Evolutionary conservation across 2,329 filamentous ascomycete genomes (phyloP).

Genomic region (Aspergillus sp.): DNA sequence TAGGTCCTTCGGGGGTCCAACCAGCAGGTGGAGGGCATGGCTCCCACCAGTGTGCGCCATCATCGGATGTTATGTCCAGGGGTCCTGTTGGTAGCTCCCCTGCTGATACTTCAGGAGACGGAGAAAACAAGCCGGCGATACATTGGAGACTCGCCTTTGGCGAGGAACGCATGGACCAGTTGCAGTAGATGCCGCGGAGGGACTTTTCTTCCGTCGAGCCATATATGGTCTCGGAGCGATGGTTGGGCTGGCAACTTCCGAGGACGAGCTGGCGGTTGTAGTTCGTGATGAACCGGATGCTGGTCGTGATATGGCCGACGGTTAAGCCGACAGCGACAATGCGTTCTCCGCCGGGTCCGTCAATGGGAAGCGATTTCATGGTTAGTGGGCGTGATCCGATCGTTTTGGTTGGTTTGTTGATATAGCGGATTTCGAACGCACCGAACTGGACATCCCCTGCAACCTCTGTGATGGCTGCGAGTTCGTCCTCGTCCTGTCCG

Average conservation of each 20-base stretch:
- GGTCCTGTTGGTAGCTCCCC: not conserved
- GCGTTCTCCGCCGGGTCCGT: not conserved
- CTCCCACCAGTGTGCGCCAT: not conserved
- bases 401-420: not conserved
- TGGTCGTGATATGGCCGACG: not conserved
- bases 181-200: not conserved
- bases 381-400: not conserved
- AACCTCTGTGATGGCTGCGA: not conserved
- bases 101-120: rapidly evolving
- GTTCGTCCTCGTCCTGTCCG: not conserved
- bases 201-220: not conserved
- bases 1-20: not conserved
- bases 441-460: not conserved
- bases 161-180: not conserved
- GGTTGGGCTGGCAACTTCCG: not conserved
- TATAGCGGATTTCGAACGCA: not conserved
- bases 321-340: not conserved
- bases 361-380: not conserved
- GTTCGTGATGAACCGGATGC: not conserved
- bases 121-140: not conserved
- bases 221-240: not conserved
- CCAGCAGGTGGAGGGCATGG: not conserved
- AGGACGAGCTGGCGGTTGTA: not conserved
- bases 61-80: not conserved
- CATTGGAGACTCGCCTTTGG: not conserved